Evolutionary conservation across 305 asterid species (phyloP), one percentile per base, ranked within the genome.

Genomic region (Vinca major): DNA sequence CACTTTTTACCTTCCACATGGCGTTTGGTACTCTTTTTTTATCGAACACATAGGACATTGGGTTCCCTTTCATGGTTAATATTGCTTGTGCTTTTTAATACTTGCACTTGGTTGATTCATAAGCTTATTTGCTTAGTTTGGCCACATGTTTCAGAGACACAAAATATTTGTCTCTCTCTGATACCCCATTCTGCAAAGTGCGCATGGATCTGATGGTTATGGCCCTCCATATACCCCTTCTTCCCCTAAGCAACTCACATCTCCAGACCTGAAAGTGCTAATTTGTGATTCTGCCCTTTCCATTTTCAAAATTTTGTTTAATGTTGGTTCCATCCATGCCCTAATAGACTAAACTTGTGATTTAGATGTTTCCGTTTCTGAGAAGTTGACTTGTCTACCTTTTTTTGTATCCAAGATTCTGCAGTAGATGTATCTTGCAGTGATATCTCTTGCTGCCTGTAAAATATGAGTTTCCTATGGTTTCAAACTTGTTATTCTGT

Each of bases 41-140:
- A 26, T 26, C 33, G 33, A 26, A 26, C 33, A 26, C 33, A 26
- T 26, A 0, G 33, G 33, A 26, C 0, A 26, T 26, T 26, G 33
- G 33, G 33, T 26, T 26, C 33, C 33, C 33, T 26, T 26, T 26
- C 33, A 26, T 26, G 33, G 33, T 26, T 26, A 26, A 26, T 26
- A 26, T 26, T 26, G 33, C 33, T 26, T 9, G 7, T 43, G 55
- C 45, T 68, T n/a, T 50, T 26, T 26, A 26, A 16, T 33, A 3
- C 67, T 48, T 17, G n/a, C 39, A 0, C 40, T 12, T 11, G 33
- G 48, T 21, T 60, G 44, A 60, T 6, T 49, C 14, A 17, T 12
- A 13, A 51, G 74, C 61, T 60, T 70, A 7, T 66, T 66, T 66
- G 70, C 62, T 40, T 54, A 12, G 52, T 12, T 33, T 53, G 21